Base-by-base conservation (phyloP, 2,329 filamentous ascomycete species). In the Diaporthe velutina region DNA sequence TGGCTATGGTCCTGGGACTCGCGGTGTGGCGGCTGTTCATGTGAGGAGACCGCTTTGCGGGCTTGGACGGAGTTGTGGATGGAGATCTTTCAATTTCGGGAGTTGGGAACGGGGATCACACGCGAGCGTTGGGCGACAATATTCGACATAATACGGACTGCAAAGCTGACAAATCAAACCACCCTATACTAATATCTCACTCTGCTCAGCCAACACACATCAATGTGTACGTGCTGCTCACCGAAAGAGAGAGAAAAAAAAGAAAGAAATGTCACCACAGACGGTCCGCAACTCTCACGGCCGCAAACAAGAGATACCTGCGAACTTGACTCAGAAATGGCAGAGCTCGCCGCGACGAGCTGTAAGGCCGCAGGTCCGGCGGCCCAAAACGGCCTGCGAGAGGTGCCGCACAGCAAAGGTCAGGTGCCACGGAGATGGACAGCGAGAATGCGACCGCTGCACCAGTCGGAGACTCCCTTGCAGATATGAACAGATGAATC, bases 281-380 rank as follows among this genome's bases (percentile, higher is more conserved):
- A 28, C n/a, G 17, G 6, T 9, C 13, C 35, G 13, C 35, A 60
- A 60, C 6, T 5, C 57, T 40, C n/a, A n/a, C 8, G 19, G 8
- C 22, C 25, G 40, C 38, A 50, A 10, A 6, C n/a, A 25, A 50
- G 25, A 45, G 10, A 58, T 71, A 5, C 68, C 68, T 4, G 9
- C 17, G 10, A 50, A 50, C 68, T 22, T 57, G 35, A 22, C 60
- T 9, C 68, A 45, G 48, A 71, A 58, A 28, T 71, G 68, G 68
- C 68, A 71, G 54, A 57, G 50, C 10, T 71, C 68, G 1, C 35
- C 25, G 0, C 35, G 28, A n/a, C 38, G 81, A 81, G 45, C 8
- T 22, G 33, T 1, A 28, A 57, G 40, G 12, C 28, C 58, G 50
- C 57, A 30, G 33, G 13, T 48, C 28, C 71, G 71, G 9, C 71